These are phyloP conservation scores for Ceratocystis colombiana DNA, from an alignment of 2,329 filamentous ascomycete species.

Conservation along the genomic window DNA sequence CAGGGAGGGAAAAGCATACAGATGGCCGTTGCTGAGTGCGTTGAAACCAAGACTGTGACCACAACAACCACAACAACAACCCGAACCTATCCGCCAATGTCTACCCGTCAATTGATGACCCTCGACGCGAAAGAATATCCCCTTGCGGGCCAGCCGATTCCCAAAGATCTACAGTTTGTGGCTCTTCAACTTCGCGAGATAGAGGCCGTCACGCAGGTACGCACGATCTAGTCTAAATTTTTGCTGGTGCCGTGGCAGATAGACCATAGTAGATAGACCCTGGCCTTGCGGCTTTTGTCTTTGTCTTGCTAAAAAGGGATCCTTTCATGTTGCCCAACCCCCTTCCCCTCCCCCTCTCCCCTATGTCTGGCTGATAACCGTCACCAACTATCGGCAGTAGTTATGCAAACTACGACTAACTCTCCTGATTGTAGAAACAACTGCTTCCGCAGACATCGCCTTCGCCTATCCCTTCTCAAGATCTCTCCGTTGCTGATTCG, in stretches of 20 bases:
- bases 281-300: too few relatives aligned
- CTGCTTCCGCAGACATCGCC: constrained; percentile 10
- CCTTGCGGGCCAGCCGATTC: constrained; percentile 71
- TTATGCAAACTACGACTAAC: background rate
- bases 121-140: constrained; percentile 87
- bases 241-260: too few relatives aligned
- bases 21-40: constrained; percentile 53
- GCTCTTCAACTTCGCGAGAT: constrained; percentile 58
- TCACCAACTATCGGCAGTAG: too few relatives aligned
- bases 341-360: too few relatives aligned
- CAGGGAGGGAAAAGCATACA: constrained; percentile 37
- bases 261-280: too few relatives aligned
- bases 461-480: background rate
- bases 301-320: too few relatives aligned
- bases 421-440: background rate
- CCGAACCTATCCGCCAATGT: constrained; percentile 71
- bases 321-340: too few relatives aligned
- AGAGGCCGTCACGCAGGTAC: constrained; percentile 36
- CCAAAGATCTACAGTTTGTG: constrained; percentile 65
- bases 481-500: background rate
- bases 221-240: background rate
- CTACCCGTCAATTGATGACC: constrained; percentile 60
- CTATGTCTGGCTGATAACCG: too few relatives aligned
- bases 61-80: constrained; percentile 80
- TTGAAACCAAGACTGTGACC: constrained; percentile 65